Base-by-base conservation (phyloP, 805 yeast genomes). In the Candida tibetensis region DNA sequence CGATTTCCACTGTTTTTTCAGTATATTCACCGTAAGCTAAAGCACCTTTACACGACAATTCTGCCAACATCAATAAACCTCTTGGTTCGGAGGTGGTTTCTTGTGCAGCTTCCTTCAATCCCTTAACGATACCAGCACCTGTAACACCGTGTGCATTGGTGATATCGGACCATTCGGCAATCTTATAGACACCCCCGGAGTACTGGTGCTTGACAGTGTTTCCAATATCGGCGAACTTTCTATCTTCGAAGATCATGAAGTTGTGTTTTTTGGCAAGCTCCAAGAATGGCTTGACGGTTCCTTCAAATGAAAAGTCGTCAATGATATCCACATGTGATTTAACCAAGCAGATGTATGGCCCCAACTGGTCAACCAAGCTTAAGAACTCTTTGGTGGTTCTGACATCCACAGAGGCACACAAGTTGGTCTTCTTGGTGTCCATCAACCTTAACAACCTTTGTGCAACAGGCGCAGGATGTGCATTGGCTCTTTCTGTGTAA, bases 191-290 rank as follows among this genome's bases (percentile, higher is more conserved):
- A 31, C 99, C 99, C 27, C 95, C 87, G 22, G 85, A 70, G 62
- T 91, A 93, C 64, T 93, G 99, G 31, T 87, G 77, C 66, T 91
- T 90, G 38, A 93, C 99, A 1, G 99, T 93, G 57, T 90, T 88
- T 13, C 99, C 99, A 52, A 93, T 93, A 62, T 93, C 99, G 17
- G 99, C 99, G 64, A 93, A 93, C 66, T 93, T 93, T 47, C 99
- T 77, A 66, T 93, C 99, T 66, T 93, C 99, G 58, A 93, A 93
- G 48, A 93, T 83, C 72, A 93, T 66, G 55, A 93, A 93, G 47
- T 84, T 79, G 68, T 90, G 91, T 56, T 89, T 88, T 51, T 77
- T 67, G 15, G 96, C 78, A 22, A 93, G 69, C 37, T 58, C 78
- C 42, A 82, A 63, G 45, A 93, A 67, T 1, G 98, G 97, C 5